Evolutionary conservation across 75 land plant species (phyloP).

Genomic region (Cupressus sempervirens): DNA sequence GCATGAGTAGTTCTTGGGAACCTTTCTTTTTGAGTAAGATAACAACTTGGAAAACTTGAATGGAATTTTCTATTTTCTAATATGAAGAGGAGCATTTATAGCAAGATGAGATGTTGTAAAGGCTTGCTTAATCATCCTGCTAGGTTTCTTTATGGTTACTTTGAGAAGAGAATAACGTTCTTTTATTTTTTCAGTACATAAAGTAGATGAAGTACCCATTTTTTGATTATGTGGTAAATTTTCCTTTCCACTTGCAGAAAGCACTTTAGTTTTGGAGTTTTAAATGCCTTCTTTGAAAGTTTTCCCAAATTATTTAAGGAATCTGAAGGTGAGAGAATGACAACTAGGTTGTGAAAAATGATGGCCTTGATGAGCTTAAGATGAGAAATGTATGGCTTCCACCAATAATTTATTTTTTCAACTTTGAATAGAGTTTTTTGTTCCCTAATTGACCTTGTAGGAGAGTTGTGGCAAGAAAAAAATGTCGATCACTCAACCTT

Average conservation of each 20-base stretch:
- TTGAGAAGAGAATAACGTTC: background rate
- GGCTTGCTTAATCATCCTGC: background rate
- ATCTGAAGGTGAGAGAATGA: slow-evolving; percentile 11
- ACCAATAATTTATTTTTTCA: background rate
- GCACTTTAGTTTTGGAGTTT: background rate
- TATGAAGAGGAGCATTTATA: background rate
- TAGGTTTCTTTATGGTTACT: slow-evolving; percentile 5
- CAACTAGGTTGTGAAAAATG: slow-evolving; percentile 7
- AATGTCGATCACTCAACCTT: background rate
- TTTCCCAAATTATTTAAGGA: background rate
- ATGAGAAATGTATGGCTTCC: background rate
- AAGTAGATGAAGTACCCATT: background rate
- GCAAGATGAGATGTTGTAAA: background rate
- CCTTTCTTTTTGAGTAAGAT: background rate
- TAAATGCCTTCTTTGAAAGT: background rate
- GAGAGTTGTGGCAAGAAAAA: slow-evolving; percentile 5
- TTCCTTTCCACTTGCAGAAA: background rate
- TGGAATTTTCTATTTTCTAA: background rate
- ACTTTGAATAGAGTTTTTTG: background rate
- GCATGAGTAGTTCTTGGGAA: background rate
- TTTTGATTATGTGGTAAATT: background rate
- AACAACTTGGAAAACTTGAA: background rate
- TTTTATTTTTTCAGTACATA: background rate
- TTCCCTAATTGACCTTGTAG: background rate
- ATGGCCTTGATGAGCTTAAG: background rate